These are phyloP conservation scores for Boletus subparvulus DNA, from an alignment of 768 basidiomycete species.

Conservation along the genomic window DNA sequence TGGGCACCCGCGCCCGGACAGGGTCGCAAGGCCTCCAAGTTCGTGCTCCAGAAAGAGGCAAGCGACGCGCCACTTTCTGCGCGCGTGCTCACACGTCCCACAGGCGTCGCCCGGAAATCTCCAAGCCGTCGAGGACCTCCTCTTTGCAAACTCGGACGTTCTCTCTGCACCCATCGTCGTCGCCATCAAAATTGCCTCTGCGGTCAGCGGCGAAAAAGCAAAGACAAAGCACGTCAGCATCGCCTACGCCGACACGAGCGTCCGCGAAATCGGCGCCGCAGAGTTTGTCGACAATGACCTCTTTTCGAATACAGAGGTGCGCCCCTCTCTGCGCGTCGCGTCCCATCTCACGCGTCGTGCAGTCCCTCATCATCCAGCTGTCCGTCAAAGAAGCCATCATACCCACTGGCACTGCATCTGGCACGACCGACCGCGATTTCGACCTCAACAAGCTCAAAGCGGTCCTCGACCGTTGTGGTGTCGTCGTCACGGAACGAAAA, in stretches of 20 bases:
- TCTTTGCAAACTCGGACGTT: conserved; percentile 82
- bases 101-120: conserved; percentile 78
- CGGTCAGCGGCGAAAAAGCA: conserved; percentile 49
- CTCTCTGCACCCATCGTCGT: conserved; percentile 84
- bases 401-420: conserved; percentile 67
- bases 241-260: conserved; percentile 89
- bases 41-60: conserved; percentile 80
- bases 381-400: conserved; percentile 96
- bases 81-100: conserved; percentile 19
- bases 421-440: conserved; percentile 77
- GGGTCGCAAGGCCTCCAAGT: conserved; percentile 73
- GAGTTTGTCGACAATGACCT: conserved; percentile 95
- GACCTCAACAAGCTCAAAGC: conserved; percentile 85
- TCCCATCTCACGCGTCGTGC: conserved; percentile 2
- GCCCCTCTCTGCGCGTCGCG: conserved; percentile 5
- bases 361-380: conserved; percentile 95
- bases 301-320: conserved; percentile 92
- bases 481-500: conserved; percentile 89
- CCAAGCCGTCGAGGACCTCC: conserved; percentile 72
- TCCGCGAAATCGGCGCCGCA: conserved; percentile 80
- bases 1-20: conserved; percentile 74
- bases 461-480: conserved; percentile 85
- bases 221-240: conserved; percentile 77
- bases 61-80: conserved; percentile 10
- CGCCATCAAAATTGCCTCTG: conserved; percentile 74